Evolutionary conservation across 331 rosid genomes (phyloP).

Genomic region (Pyracantha coccinea): DNA sequence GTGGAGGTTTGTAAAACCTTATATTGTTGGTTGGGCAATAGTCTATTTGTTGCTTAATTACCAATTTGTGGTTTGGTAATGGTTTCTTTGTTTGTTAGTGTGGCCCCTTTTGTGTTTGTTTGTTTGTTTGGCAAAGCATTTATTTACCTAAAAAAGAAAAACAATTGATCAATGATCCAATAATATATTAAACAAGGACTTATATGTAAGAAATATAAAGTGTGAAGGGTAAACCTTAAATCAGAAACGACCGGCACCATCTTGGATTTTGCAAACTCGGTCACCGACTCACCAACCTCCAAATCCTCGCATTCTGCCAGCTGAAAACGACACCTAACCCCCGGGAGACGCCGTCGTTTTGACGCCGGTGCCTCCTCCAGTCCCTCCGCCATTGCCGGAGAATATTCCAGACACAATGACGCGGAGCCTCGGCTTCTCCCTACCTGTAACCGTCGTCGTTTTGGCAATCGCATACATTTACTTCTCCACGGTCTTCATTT

Average conservation of each 20-base stretch:
- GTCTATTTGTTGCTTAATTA: not conserved
- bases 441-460: slow-evolving; percentile 61
- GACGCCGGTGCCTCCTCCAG: slow-evolving; percentile 58
- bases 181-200: not conserved
- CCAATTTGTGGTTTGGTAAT: not conserved
- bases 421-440: slow-evolving; percentile 38
- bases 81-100: not conserved
- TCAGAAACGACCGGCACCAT: slow-evolving; percentile 16
- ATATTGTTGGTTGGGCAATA: not conserved
- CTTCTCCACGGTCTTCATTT: slow-evolving; percentile 66
- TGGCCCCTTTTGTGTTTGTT: not conserved
- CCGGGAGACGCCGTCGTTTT: slow-evolving; percentile 66
- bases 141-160: not conserved
- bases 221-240: slow-evolving; percentile 19
- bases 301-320: not conserved
- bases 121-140: not conserved
- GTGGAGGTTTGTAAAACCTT: too few species aligned
- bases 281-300: slow-evolving; percentile 2
- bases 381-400: not conserved
- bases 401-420: slow-evolving; percentile 34
- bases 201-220: not conserved
- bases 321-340: not conserved
- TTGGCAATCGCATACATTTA: slow-evolving; percentile 53
- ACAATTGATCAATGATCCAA: not conserved
- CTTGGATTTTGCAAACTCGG: slow-evolving; percentile 14